Evolutionary conservation across 768 basidiomycete species (phyloP), one percentile per base, ranked within the genome.

Genomic region (Psilocybe cubensis): DNA sequence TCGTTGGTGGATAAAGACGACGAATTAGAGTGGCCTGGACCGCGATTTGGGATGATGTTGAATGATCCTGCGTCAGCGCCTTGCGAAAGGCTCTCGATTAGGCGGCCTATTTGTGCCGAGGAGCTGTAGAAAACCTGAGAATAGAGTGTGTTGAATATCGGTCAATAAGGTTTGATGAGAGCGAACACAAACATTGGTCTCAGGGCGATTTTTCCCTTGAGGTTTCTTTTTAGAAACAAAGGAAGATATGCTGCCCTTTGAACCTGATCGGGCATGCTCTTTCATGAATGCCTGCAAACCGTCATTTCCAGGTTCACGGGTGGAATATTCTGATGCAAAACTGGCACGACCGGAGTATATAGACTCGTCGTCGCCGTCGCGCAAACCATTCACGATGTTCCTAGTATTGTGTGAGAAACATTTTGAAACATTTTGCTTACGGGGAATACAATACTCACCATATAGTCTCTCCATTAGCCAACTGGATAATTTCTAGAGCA

Each of bases 391-490:
- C 46, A 94, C 89, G 63, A 94, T 89, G 60, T 85, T 86, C 91
- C 91, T 89, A 65, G 47, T 59, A 54, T 52, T 54, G 56, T 53
- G 51, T 63, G 61, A 68, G 60, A 60, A 67, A 56, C 48, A 27
- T 21, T 50, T 17, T 48, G 24, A 42, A 20, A 42, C 7, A 20
- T 12, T 48, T 28, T 29, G 57, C 45, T 31, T 56, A 44, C 29
- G 54, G 20, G 35, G 50, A 33, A 47, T 31, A 59, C 43, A 44
- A 23, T 61, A 77, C 85, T 56, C 53, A 91, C 92, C 92, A 94
- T 58, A 94, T 86, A 7, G 89, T 91, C 68, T 93, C 87, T 21
- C 92, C 92, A 67, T 92, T 92, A n/a, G 90, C 89, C 65, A 92
- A 74, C 67, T 94, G 89, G 53, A 94, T 79, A 42, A 94, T 81